Base-by-base conservation (phyloP, 257 asterid species). In the Leptodermis oblonga region DNA sequence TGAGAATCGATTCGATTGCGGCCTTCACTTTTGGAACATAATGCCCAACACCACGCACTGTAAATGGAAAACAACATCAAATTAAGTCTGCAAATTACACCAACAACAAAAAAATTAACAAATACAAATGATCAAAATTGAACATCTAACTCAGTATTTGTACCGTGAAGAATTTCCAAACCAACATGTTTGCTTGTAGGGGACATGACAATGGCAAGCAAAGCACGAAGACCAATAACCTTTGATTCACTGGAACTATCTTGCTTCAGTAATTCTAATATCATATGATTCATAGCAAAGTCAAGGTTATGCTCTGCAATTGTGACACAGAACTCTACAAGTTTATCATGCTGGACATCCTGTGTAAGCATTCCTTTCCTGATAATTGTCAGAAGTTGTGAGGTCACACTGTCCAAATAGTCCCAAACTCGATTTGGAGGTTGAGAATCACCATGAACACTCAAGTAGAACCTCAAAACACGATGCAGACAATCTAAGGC, bases 251-350 rank as follows among this genome's bases (percentile, higher is more conserved):
- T 83, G 12, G 97, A 95, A 82, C 95, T 89, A 70, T 93, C 99
- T 85, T 89, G 99, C 87, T 86, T 94, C 82, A 94, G 92, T 83
- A 94, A 81, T 73, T 91, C 99, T 72, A 94, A 83, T 78, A 94
- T 87, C 79, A 85, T 89, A 77, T 94, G 99, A 74, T 91, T 94
- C 97, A 91, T 86, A 15, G 97, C 95, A 79, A 94, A 94, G 80
- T 94, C 97, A 83, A 94, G 97, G 84, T 94, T 94, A 86, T 94
- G 97, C 68, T 94, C 99, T 3, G 97, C 99, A 70, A 94, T 91
- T 42, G 99, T 91, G 74, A 89, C 99, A 82, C 99, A 89, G 77
- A 94, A 94, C 70, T 94, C 97, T 62, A 94, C 96, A 56, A 94
- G 97, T 73, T 94, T 94, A 88, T 90, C 97, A 69, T 94, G 99